Evolutionary conservation across 495 filamentous ascomycete species (phyloP), one percentile per base, ranked within the genome.

Genomic region (Hypoxylon lienhwacheense): DNA sequence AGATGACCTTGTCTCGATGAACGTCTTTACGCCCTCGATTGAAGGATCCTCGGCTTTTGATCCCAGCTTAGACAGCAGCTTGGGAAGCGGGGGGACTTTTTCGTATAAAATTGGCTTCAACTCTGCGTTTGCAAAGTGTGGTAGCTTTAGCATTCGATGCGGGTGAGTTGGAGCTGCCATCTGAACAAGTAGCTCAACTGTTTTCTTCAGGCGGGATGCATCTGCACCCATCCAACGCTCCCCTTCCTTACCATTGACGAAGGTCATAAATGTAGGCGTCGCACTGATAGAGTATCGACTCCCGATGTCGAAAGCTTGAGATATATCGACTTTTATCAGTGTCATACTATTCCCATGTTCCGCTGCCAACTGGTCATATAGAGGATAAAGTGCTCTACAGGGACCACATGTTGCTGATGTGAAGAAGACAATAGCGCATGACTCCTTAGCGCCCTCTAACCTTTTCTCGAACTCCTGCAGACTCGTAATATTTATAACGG

Each of bases 221-320:
- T 87, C 85, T 4, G 88, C 89, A 4, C 90, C 90, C 36, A 74
- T 77, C 91, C 91, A 97, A 55, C 85, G 76, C 58, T 91, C 84
- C 7, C 88, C 77, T 67, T 91, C 83, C 44, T 84, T 65, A 10
- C 90, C 90, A 47, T 81, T 84, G 26, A 93, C 67, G 59, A 90
- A 96, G 1, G 90, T 91, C 62, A 92, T 87, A 66, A 97, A 97
- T 1, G 93, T 96, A 1, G 92, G 92, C 0, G 90, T 96, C 19
- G 85, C 84, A 5, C 78, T 77, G 44, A 97, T 80, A 31, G 73
- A 66, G 69, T 90, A 96, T 21, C 77, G 80, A 17, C 70, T 69
- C 22, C 74, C 80, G 22, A 92, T 81, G 40, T 90, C 85, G 19
- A 77, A 78, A 0, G 87, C 85, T 12, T 73, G 65, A 41, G 81